Evolutionary conservation across 305 asterid genomes (phyloP), one percentile per base, ranked within the genome.

Genomic region (Fraxinus angustifolia): DNA sequence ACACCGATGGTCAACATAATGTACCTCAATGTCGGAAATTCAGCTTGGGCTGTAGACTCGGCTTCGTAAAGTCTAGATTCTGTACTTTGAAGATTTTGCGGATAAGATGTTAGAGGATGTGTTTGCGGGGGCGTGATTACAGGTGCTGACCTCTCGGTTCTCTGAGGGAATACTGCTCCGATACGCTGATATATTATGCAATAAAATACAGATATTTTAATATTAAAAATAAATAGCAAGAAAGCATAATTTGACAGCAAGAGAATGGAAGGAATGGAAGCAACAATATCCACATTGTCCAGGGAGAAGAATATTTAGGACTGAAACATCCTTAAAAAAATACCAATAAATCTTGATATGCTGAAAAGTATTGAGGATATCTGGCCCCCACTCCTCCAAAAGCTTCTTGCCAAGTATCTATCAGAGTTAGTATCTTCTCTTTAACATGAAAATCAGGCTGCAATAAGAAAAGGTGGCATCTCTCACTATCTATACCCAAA

Each of bases 401-500:
- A 81, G 98, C 97, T 90, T 96, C 99, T 94, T 96, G 99, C 99
- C 99, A 96, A 31, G 98, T 96, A 89, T 96, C 98, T 82, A 96
- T 91, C 79, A 96, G 92, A 90, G 88, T 92, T 89, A 96, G 88
- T 86, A 96, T 92, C 91, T 96, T 94, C 92, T 96, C 99, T 84
- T 93, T 96, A 85, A 94, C 99, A 83, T 94, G 98, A 84, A 94
- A 88, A 87, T 94, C 99, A 17, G 98, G 98, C 98, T 96, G 92
- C 92, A 90, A 82, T 78, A 78, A 71, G 8, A 30, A 31, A 71
- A 71, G 40, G 45, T 6, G 23, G 75, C 62, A 40, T 79, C 84
- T 86, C 75, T 76, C 6, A 78, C 77, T 76, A 33, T 75, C 75
- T 36, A 10, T 26, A 72, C 28, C 42, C 45, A 48, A 58, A 48